These are phyloP conservation scores for Sporothrix schenckii DNA, from an alignment of 2,329 filamentous ascomycete genomes.

Conservation along the genomic window DNA sequence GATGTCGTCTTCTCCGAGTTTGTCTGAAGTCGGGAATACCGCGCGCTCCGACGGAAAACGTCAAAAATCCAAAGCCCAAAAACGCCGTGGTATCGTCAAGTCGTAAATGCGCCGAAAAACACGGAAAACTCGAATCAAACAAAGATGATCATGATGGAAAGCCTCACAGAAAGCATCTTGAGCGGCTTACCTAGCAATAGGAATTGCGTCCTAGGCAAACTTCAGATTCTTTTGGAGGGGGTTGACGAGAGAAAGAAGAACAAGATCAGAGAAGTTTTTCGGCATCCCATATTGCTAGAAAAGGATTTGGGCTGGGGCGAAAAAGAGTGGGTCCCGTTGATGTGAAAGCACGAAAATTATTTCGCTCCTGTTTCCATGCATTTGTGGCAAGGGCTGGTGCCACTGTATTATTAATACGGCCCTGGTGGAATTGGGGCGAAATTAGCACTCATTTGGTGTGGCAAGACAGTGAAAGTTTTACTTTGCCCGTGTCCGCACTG, in stretches of 20 bases:
- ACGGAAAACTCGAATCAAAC: neutral
- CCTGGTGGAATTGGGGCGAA: neutral
- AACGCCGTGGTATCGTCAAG: neutral
- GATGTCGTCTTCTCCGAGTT: constrained; percentile 30
- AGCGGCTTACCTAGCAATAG: constrained; percentile 39
- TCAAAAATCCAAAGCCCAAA: neutral
- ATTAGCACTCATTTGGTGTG: neutral
- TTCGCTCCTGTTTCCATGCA: neutral
- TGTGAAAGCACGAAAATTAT: constrained; percentile 14
- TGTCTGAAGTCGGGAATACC: constrained; percentile 12
- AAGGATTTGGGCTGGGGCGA: constrained; percentile 20
- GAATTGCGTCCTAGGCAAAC: constrained; percentile 40
- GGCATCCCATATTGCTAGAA: neutral
- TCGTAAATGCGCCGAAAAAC: constrained; percentile 41
- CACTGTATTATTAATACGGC: constrained; percentile 20
- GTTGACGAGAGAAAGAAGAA: constrained; percentile 30
- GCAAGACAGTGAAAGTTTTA: neutral
- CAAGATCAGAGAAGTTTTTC: constrained; percentile 22
- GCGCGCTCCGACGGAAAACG: neutral
- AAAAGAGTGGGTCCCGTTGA: neutral
- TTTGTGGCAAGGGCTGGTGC: constrained; percentile 20
- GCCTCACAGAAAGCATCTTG: constrained; percentile 33
- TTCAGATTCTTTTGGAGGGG: constrained; percentile 36
- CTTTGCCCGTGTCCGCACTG: neutral
- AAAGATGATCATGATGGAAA: constrained; percentile 29